Conservation (phyloP, 208 protist species). For the Leishmania lainsoni region DNA sequence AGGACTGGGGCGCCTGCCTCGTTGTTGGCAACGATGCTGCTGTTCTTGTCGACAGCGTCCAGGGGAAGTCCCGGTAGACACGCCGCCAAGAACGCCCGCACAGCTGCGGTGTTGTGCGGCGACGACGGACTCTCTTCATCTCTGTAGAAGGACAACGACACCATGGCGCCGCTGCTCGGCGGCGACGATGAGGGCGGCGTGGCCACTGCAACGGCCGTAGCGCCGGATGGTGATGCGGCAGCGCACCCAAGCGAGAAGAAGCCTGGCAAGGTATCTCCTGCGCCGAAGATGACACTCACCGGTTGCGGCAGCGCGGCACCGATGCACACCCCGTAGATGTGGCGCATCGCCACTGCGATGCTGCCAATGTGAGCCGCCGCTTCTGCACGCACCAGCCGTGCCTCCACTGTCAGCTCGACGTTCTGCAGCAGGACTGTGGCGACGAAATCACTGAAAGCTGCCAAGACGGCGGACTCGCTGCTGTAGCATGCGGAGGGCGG, state of each 20-base stretch:
- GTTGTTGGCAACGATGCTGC: constrained; percentile 2
- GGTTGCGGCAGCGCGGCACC: constrained; percentile 51
- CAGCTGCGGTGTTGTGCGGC: constrained; percentile 28
- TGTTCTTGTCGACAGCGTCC: constrained; percentile 7
- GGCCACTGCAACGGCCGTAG: neutral
- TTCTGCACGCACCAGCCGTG: constrained; percentile 60
- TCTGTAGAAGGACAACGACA: constrained; percentile 18
- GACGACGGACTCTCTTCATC: constrained; percentile 28
- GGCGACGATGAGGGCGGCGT: neutral
- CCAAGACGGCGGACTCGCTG: constrained; percentile 48
- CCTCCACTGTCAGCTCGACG: constrained; percentile 50
- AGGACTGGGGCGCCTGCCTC: neutral
- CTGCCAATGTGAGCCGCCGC: constrained; percentile 60
- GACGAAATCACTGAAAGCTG: constrained; percentile 63
- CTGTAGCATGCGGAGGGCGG: constrained; percentile 32
- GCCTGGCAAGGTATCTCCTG: constrained; percentile 8
- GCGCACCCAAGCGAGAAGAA: constrained; percentile 32
- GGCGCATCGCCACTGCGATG: constrained; percentile 60
- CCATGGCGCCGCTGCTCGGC: neutral
- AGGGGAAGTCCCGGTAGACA: constrained; percentile 27
- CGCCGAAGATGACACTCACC: constrained; percentile 19
- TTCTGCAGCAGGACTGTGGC: constrained; percentile 51
- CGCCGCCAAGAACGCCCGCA: constrained; percentile 28
- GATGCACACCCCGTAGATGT: constrained; percentile 59
- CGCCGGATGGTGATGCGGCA: constrained; percentile 1